These are phyloP conservation scores for Herpotrichia juniperi DNA, from an alignment of 2,329 filamentous ascomycete genomes.

Conservation along the genomic window DNA sequence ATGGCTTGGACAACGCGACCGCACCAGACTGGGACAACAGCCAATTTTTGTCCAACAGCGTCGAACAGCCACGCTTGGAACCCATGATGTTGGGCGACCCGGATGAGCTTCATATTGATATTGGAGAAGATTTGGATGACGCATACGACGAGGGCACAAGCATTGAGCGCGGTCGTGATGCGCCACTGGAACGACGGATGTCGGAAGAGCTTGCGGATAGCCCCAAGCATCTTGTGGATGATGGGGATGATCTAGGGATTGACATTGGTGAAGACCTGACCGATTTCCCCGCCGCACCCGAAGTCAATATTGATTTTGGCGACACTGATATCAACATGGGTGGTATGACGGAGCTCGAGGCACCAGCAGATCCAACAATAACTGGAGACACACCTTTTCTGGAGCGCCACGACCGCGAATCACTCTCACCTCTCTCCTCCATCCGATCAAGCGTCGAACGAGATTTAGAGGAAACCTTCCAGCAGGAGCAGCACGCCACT, in stretches of 20 bases:
- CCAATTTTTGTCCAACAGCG: slow-evolving; percentile 77
- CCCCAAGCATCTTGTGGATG: slow-evolving; percentile 62
- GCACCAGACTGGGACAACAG: slow-evolving; percentile 67
- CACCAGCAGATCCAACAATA: slow-evolving; percentile 28
- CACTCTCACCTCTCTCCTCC: slow-evolving; percentile 61
- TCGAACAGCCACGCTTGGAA: slow-evolving; percentile 61
- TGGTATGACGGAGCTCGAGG: slow-evolving; percentile 56
- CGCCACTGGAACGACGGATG: slow-evolving; percentile 61
- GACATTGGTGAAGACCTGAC: slow-evolving; percentile 41
- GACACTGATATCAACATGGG: slow-evolving; percentile 53
- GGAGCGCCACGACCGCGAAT: slow-evolving; percentile 48
- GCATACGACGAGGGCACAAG: slow-evolving; percentile 56
- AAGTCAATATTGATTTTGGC: slow-evolving; percentile 24
- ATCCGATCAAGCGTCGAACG: slow-evolving; percentile 58
- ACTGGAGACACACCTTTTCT: slow-evolving; percentile 55
- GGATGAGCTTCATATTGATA: slow-evolving; percentile 67
- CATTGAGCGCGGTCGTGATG: slow-evolving; percentile 90
- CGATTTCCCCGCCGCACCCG: slow-evolving; percentile 27
- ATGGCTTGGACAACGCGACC: slow-evolving; percentile 49
- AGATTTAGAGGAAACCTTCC: slow-evolving; percentile 69
- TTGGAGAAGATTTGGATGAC: slow-evolving; percentile 58
- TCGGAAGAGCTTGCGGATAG: slow-evolving; percentile 40
- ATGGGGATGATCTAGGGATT: slow-evolving; percentile 52
- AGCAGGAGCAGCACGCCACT: slow-evolving; percentile 44
- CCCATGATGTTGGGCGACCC: slow-evolving; percentile 57